Percentiles rank a stretch among this genome's conserved stretches.
phyloP scores from a whole-genome alignment of 2,329 filamentous ascomycete species.

The Thelonectria olida region DNA sequence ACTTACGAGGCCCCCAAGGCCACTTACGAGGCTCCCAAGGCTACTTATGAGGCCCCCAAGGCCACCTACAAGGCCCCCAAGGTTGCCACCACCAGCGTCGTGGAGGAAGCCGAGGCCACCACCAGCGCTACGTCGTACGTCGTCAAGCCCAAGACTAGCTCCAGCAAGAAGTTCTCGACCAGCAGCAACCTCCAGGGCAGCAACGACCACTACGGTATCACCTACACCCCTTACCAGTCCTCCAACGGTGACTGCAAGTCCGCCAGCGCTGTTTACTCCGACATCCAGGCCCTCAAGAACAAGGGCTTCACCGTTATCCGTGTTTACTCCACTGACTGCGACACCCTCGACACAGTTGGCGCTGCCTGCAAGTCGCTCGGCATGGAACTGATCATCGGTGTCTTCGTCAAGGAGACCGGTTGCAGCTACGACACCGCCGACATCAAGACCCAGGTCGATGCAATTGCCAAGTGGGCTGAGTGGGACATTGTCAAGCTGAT shows the following conservation, averaged over 20 bases:
- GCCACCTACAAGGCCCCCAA: constrained; percentile 31
- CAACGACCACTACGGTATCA: constrained; percentile 75
- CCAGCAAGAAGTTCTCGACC: constrained; percentile 35
- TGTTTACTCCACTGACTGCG: constrained; percentile 93
- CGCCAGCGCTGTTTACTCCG: constrained; percentile 62
- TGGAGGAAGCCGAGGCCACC: constrained; percentile 16
- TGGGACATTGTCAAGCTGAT: constrained; percentile 83
- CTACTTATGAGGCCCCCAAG: constrained; percentile 12
- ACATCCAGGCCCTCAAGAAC: constrained; percentile 69
- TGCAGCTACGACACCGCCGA: constrained; percentile 66
- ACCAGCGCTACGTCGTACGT: constrained; percentile 31
- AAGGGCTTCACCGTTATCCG: constrained; percentile 78
- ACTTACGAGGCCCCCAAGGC: constrained; percentile 24
- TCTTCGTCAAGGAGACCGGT: constrained; percentile 79
- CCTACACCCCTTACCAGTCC: constrained; percentile 79
- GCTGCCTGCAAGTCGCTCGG: constrained; percentile 71
- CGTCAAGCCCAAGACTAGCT: constrained; percentile 29
- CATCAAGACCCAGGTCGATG: constrained; percentile 77
- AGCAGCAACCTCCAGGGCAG: constrained; percentile 48
- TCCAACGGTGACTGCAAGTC: constrained; percentile 71
- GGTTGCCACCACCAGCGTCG: constrained; percentile 20
- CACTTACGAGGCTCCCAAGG: too few relatives aligned
- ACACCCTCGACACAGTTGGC: constrained; percentile 79
- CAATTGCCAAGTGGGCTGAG: constrained; percentile 76
- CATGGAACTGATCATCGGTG: constrained; percentile 83